These are phyloP conservation scores for Akanthomyces uredinophilus DNA, from an alignment of 2,329 filamentous ascomycete species.

Conservation along the genomic window DNA sequence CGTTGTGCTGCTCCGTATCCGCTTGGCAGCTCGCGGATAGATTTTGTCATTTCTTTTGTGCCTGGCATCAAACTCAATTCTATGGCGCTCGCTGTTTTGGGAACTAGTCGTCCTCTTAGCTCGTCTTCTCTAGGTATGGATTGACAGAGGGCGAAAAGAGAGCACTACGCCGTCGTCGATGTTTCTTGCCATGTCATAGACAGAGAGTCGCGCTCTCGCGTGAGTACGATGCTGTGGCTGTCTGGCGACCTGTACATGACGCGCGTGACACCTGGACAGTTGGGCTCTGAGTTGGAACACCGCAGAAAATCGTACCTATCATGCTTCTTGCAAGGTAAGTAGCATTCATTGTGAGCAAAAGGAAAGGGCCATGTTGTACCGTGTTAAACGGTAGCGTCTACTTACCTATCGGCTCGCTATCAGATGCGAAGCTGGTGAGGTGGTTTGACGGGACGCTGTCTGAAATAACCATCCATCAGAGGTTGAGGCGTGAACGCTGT, in stretches of 20 bases:
- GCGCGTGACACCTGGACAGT: background rate
- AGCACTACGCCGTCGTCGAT: background rate
- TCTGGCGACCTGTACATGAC: background rate
- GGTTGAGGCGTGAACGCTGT: background rate
- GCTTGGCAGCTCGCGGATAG: background rate
- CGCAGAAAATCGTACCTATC: background rate
- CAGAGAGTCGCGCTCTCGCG: background rate
- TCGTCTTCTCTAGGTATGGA: constrained; percentile 1
- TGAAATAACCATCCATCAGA: background rate
- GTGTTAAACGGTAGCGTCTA: background rate
- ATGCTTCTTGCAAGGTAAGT: too few relatives aligned
- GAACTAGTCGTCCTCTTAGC: background rate
- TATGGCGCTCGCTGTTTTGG: background rate
- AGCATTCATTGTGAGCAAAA: background rate
- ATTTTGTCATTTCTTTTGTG: constrained; percentile 7
- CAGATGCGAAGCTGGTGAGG: background rate
- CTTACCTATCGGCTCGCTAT: background rate
- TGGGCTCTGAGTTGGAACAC: background rate
- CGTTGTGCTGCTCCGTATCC: background rate
- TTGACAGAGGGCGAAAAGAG: constrained; percentile 6
- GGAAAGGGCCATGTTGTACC: background rate
- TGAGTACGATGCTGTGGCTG: background rate
- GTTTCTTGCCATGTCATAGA: background rate
- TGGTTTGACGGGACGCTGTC: background rate
- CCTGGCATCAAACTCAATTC: background rate